Evolutionary conservation across 495 filamentous ascomycete genomes (phyloP), one percentile per base, ranked within the genome.

Genomic region (Penicillium pulvis): DNA sequence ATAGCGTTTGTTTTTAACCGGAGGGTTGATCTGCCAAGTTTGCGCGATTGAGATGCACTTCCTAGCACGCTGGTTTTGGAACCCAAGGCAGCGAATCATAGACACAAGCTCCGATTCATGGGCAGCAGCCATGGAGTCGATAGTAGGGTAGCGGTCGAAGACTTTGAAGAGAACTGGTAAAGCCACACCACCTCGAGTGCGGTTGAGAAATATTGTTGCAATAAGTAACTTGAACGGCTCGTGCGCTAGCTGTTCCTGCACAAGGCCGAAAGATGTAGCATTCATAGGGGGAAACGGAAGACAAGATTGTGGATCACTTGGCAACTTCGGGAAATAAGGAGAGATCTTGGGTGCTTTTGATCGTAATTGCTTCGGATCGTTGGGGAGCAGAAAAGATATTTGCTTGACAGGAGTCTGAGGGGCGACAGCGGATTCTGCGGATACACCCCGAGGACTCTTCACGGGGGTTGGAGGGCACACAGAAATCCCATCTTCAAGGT

Each of bases 141-240:
- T 81, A 0, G 85, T 90, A 0, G 90, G 90, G 47, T 89, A 96
- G 9, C 69, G 71, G 8, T 72, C 69, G 55, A 92, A 87, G 5
- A 97, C 80, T 17, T 76, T 45, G 59, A 85, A 86, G 51, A 97
- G 87, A 2, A 90, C 79, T 3, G 93, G 93, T 4, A 93, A 81
- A 17, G 91, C 90, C n/a, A 83, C 81, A 16, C 74, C 81, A 24
- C 89, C 93, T 0, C 82, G 76, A 2, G 92, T 97, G 39, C 87
- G 81, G 70, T 93, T 97, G 6, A 97, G 81, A 59, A 97, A 93
- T 0, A 90, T 90, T 3, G 89, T 85, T 14, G 87, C 89, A 43
- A 94, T 77, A 14, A 94, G 81, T 6, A 94, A 78, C 6, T 80
- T 81, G 64, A 92, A 92, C 1, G 91, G 89, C 47, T 88, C 74